Percentiles rank a stretch among this genome's conserved stretches.
phyloP scores from a whole-genome alignment of 2,329 filamentous ascomycete species.

The Cryphonectria japonica region DNA sequence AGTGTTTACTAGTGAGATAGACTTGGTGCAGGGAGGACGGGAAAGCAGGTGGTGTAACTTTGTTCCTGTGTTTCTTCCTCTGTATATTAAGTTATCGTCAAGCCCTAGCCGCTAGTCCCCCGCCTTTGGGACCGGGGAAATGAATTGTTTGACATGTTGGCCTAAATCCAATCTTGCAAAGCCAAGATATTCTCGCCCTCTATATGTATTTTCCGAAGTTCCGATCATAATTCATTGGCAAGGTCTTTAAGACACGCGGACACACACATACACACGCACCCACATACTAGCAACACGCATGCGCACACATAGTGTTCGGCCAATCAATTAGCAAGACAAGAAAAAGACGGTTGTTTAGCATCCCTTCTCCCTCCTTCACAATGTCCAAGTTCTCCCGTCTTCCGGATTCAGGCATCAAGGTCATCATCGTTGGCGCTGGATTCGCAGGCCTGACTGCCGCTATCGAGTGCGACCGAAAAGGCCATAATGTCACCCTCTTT shows the following conservation, averaged over 20 bases:
- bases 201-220: background rate
- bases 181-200: background rate
- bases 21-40: background rate
- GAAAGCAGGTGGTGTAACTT: background rate
- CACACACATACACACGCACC: no score
- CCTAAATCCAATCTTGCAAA: background rate
- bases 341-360: no score
- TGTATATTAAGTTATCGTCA: background rate
- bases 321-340: no score
- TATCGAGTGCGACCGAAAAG: slow-evolving; percentile 60
- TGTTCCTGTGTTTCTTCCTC: background rate
- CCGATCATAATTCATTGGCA: background rate
- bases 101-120: background rate
- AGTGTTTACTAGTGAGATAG: background rate
- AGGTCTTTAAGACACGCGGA: no score
- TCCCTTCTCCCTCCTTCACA: background rate
- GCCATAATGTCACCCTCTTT: slow-evolving; percentile 50
- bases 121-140: background rate
- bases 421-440: slow-evolving; percentile 53
- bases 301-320: no score
- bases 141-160: background rate
- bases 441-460: slow-evolving; percentile 62
- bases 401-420: slow-evolving; percentile 42
- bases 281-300: background rate
- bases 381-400: slow-evolving; percentile 12